Percentiles rank a stretch among this genome's conserved stretches.
These are phyloP conservation scores for Myxozyma mucilagina DNA, from an alignment of 805 yeast genomes.

Conservation along the genomic window DNA sequence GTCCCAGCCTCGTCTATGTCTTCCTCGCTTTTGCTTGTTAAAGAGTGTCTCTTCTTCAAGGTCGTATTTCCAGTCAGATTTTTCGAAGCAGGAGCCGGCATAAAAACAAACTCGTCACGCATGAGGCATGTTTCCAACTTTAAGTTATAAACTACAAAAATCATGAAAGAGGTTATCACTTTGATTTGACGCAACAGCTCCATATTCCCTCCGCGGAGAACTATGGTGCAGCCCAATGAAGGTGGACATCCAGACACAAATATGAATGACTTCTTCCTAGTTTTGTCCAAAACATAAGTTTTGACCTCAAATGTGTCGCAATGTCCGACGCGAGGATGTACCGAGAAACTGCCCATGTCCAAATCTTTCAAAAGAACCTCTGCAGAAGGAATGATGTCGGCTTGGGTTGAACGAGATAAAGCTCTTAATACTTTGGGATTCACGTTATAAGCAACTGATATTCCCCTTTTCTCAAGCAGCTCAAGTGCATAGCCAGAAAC, in stretches of 20 bases:
- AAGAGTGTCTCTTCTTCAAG: not conserved
- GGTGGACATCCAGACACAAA: constrained; percentile 75
- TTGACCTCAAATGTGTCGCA: constrained; percentile 73
- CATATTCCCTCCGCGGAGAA: constrained; percentile 75
- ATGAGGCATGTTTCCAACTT: constrained; percentile 75
- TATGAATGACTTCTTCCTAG: constrained; percentile 61
- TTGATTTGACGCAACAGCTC: constrained; percentile 66
- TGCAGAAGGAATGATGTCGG: constrained; percentile 82
- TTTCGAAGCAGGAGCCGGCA: constrained; percentile 34
- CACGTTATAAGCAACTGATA: constrained; percentile 77
- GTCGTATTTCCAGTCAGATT: not conserved
- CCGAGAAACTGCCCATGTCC: constrained; percentile 2
- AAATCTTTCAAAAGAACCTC: constrained; percentile 70
- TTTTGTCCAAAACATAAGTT: constrained; percentile 57
- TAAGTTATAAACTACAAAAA: constrained; percentile 74
- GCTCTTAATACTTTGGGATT: constrained; percentile 81
- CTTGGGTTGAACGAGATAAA: constrained; percentile 73
- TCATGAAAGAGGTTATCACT: constrained; percentile 75
- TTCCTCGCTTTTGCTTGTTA: not conserved
- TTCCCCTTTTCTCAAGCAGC: constrained; percentile 67
- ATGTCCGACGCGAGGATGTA: constrained; percentile 62
- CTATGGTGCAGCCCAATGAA: constrained; percentile 78
- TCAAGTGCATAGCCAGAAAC: constrained; percentile 81
- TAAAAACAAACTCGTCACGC: constrained; percentile 63
- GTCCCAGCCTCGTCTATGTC: constrained; percentile 3